phyloP scores from a whole-genome alignment of 1,284 basidiomycete genomes.

The Quambalaria eucalypti region DNA sequence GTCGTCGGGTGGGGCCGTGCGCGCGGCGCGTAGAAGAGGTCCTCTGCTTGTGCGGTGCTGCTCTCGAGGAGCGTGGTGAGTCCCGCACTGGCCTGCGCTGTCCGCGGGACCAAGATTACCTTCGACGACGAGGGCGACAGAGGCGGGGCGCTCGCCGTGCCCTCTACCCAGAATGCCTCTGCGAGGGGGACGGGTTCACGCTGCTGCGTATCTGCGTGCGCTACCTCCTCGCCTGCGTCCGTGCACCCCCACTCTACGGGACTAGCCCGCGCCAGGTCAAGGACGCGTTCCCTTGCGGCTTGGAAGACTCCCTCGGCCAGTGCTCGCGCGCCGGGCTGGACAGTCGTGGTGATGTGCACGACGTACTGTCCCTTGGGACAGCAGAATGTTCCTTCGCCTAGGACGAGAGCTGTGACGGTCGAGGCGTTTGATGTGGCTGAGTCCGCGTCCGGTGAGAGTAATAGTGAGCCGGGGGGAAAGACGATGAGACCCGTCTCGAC shows the following conservation, averaged over 20 bases:
- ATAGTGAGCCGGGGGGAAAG: slow-evolving; percentile 61
- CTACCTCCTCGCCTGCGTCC: too few relatives aligned
- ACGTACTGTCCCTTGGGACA: slow-evolving; percentile 59
- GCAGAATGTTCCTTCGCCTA: slow-evolving; percentile 75
- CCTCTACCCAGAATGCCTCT: neutral
- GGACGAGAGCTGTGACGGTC: slow-evolving; percentile 58
- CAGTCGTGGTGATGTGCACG: neutral
- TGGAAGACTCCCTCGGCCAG: slow-evolving; percentile 18
- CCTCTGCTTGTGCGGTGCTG: slow-evolving; percentile 51
- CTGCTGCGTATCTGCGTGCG: too few relatives aligned
- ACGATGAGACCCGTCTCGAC: slow-evolving; percentile 65
- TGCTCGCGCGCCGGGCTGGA: neutral
- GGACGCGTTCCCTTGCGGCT: neutral
- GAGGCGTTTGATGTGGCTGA: slow-evolving; percentile 7
- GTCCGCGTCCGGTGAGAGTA: neutral
- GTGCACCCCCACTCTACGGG: neutral
- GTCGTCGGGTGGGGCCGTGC: neutral
- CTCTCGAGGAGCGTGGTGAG: neutral
- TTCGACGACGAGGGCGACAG: neutral
- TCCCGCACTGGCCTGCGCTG: too few relatives aligned
- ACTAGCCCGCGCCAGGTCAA: neutral
- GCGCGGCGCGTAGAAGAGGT: slow-evolving; percentile 51
- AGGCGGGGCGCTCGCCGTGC: neutral
- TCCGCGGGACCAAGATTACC: neutral
- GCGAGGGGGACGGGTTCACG: neutral